Evolutionary conservation across 371 early-diverging fungal species (phyloP).

Genomic region (Actinomortierella ambigua): DNA sequence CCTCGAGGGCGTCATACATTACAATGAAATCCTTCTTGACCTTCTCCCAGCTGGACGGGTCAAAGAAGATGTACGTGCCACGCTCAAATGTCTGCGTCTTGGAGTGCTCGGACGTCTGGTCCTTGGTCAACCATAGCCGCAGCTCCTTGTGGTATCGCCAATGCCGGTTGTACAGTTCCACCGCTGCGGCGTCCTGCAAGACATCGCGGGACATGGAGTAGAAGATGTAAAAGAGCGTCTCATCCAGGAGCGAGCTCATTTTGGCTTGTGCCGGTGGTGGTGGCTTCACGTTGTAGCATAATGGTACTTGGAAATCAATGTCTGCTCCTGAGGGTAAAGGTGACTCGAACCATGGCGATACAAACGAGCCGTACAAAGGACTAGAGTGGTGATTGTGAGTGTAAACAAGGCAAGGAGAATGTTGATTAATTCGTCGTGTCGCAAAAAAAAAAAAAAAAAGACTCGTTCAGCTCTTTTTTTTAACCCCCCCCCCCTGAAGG

Average conservation of each 20-base stretch:
- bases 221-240: constrained; percentile 95
- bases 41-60: constrained; percentile 80
- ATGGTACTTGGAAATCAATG: constrained; percentile 77
- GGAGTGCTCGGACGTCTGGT: constrained; percentile 49
- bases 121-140: constrained; percentile 82
- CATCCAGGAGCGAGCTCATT: constrained; percentile 78
- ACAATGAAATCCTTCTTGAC: constrained; percentile 84
- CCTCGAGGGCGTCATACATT: constrained; percentile 84
- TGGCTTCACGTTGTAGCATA: constrained; percentile 70
- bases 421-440: background rate
- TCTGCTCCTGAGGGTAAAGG: constrained; percentile 30
- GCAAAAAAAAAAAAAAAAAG: constrained; percentile 4
- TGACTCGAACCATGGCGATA: constrained; percentile 80
- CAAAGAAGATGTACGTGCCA: constrained; percentile 85
- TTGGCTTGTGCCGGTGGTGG: constrained; percentile 76
- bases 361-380: constrained; percentile 79
- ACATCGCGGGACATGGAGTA: constrained; percentile 89
- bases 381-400: constrained; percentile 26
- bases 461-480: background rate
- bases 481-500: background rate
- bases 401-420: background rate
- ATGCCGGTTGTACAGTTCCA: constrained; percentile 85
- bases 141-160: constrained; percentile 94
- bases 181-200: constrained; percentile 91
- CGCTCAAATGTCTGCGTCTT: constrained; percentile 70